Conservation (phyloP, 176 grass and related monocot species). For the maize (Zea mays) region Zm-B73-REFERENCE-NAM-5.0 NC_050097.1:242198001-242198500, state of each 20-base stretch:
- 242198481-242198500: constrained; percentile 58
- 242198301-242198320: neutral
- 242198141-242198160: constrained; percentile 53
- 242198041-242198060: constrained; percentile 61
- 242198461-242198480: constrained; percentile 58
- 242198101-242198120: neutral
- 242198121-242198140: neutral
- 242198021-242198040: constrained; percentile 53
- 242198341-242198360: neutral
- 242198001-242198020: constrained; percentile 24
- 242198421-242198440: constrained; percentile 38
- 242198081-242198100: constrained; percentile 20
- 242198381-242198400: neutral
- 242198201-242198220: constrained; percentile 47
- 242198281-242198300: neutral
- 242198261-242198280: constrained; percentile 46
- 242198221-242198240: constrained; percentile 52
- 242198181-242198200: constrained; percentile 60
- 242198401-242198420: constrained; percentile 44
- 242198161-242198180: constrained; percentile 54
- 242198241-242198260: constrained; percentile 43
- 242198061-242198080: constrained; percentile 23
- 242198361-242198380: neutral
- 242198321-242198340: neutral
- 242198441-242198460: constrained; percentile 64